Conservation (phyloP, 2,329 filamentous ascomycete species). For the Blastomyces emzantsi region DNA sequence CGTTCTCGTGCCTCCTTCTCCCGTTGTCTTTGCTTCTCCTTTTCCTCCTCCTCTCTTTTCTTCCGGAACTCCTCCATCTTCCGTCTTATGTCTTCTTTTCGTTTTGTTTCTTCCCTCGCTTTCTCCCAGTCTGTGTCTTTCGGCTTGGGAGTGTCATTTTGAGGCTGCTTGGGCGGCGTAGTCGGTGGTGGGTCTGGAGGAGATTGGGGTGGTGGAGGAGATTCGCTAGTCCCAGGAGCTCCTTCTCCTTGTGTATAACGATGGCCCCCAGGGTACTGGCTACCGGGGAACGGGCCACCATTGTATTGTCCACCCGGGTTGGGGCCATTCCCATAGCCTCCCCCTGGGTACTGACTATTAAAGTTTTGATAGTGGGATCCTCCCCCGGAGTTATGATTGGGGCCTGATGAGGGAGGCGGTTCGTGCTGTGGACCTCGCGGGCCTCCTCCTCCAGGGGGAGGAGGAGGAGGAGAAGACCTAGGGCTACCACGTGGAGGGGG, state of each 20-base stretch:
- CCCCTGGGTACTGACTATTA: conserved; percentile 21
- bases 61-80: conserved; percentile 31
- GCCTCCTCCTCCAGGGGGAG: conserved; percentile 23
- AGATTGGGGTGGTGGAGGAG: conserved; percentile 3
- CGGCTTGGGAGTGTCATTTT: background rate
- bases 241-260: conserved; percentile 8
- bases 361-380: conserved; percentile 23
- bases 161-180: conserved; percentile 3
- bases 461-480: conserved; percentile 12
- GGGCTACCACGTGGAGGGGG: conserved; percentile 18
- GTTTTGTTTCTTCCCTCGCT: conserved; percentile 30
- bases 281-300: conserved; percentile 29
- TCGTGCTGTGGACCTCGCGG: conserved; percentile 24
- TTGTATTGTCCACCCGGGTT: conserved; percentile 26
- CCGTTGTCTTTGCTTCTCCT: conserved; percentile 31
- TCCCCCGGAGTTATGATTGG: conserved; percentile 15
- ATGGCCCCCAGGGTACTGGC: conserved; percentile 14
- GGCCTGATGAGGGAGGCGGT: conserved; percentile 20
- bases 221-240: conserved; percentile 1
- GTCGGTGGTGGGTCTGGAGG: conserved; percentile 12
- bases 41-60: conserved; percentile 32
- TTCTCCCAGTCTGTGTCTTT: conserved; percentile 17
- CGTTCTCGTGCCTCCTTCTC: conserved; percentile 36
- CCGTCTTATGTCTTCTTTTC: conserved; percentile 30
- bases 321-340: conserved; percentile 22